Percentiles rank a stretch among this genome's conserved stretches.
phyloP scores from a whole-genome alignment of 805 yeast genomes.

The Metschnikowia kunwiensis region DNA sequence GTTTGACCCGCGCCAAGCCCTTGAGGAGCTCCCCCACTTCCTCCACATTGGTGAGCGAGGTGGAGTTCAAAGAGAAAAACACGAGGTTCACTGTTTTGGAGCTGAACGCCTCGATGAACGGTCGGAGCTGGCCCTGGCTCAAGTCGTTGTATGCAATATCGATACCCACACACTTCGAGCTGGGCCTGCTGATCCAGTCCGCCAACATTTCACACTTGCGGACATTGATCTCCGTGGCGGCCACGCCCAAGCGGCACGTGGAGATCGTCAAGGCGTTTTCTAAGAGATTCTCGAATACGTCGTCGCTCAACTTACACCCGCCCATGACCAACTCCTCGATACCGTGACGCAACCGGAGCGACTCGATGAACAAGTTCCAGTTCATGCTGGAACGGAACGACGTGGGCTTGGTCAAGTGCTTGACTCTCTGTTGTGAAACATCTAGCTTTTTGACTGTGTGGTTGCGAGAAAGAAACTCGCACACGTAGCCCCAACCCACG shows the following conservation, averaged over 20 bases:
- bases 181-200: slow-evolving; percentile 45
- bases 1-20: slow-evolving; percentile 35
- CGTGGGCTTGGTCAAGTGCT: slow-evolving; percentile 40
- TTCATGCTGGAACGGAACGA: slow-evolving; percentile 46
- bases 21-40: slow-evolving; percentile 36
- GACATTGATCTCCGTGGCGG: slow-evolving; percentile 46
- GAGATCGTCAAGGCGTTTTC: slow-evolving; percentile 38
- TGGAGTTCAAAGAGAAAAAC: slow-evolving; percentile 53
- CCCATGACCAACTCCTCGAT: slow-evolving; percentile 57
- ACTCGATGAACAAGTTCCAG: slow-evolving; percentile 48
- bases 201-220: slow-evolving; percentile 42
- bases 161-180: slow-evolving; percentile 50
- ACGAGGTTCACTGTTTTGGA: slow-evolving; percentile 35
- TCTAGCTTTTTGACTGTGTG: slow-evolving; percentile 48
- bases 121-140: slow-evolving; percentile 44
- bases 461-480: slow-evolving; percentile 46
- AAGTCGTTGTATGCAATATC: slow-evolving; percentile 56
- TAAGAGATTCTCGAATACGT: slow-evolving; percentile 40
- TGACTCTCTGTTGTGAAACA: slow-evolving; percentile 54
- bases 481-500: slow-evolving; percentile 49
- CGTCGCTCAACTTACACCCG: slow-evolving; percentile 49
- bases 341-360: slow-evolving; percentile 47
- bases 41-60: slow-evolving; percentile 42
- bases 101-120: slow-evolving; percentile 43
- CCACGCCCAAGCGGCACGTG: slow-evolving; percentile 53